These are phyloP conservation scores for Eucalyptus marginata DNA, from an alignment of 345 rosid genomes.

Conservation along the genomic window DNA sequence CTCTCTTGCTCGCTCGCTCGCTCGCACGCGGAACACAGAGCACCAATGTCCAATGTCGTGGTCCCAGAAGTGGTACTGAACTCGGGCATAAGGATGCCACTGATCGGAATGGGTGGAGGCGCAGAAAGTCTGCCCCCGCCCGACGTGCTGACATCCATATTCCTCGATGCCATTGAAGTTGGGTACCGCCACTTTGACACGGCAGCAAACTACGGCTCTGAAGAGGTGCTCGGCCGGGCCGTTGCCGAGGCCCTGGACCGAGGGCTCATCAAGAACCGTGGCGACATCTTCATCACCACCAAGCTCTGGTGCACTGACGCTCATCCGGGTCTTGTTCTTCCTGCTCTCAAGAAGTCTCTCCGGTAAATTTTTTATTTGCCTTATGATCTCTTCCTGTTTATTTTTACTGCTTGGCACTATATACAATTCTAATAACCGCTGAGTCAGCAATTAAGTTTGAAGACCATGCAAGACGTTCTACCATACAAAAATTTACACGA, in stretches of 20 bases:
- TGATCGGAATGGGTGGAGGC: constrained; percentile 21
- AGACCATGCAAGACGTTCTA: too few species aligned
- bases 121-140: background rate
- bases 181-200: constrained; percentile 81
- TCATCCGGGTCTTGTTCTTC: constrained; percentile 33
- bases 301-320: constrained; percentile 48
- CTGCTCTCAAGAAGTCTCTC: constrained; percentile 25
- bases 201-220: constrained; percentile 33
- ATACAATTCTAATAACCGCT: background rate
- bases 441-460: background rate
- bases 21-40: background rate
- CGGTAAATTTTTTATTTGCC: background rate
- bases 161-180: constrained; percentile 24
- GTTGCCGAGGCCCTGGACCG: constrained; percentile 26
- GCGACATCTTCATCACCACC: constrained; percentile 49
- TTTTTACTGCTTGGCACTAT: background rate
- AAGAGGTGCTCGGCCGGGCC: constrained; percentile 43
- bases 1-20: too few species aligned
- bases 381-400: background rate
- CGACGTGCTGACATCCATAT: background rate
- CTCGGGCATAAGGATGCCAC: constrained; percentile 24
- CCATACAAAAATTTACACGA: background rate
- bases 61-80: constrained; percentile 2
- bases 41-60: background rate
- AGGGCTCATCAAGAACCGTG: constrained; percentile 24